These are phyloP conservation scores for Saprolegnia diclina DNA, from an alignment of 352 stramenopile species.

Conservation along the genomic window DNA sequence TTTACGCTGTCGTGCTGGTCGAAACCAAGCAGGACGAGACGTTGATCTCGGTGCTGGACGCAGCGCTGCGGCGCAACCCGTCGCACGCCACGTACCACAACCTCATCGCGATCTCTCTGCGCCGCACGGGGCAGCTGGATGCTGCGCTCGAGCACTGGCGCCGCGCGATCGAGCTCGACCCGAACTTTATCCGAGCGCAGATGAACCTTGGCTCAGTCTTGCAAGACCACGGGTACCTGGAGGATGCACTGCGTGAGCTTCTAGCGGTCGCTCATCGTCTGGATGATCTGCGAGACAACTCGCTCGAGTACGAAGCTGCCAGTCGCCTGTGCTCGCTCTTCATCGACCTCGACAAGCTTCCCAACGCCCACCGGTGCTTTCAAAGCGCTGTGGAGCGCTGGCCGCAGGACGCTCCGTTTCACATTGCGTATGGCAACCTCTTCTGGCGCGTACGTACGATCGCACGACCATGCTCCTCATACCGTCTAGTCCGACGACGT, in stretches of 20 bases:
- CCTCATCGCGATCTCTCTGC: slow-evolving; percentile 48
- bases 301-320: slow-evolving; percentile 35
- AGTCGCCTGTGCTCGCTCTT: slow-evolving; percentile 51
- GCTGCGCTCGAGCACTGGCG: slow-evolving; percentile 50
- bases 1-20: slow-evolving; percentile 44
- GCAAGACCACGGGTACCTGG: slow-evolving; percentile 44
- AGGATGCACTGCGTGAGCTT: slow-evolving; percentile 52
- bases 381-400: slow-evolving; percentile 43
- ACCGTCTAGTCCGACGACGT: neutral
- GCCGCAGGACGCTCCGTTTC: slow-evolving; percentile 48
- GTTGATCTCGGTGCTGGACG: slow-evolving; percentile 37
- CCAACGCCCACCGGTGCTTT: slow-evolving; percentile 49
- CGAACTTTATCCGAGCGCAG: slow-evolving; percentile 38
- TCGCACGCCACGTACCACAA: slow-evolving; percentile 48
- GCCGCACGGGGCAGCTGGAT: slow-evolving; percentile 33
- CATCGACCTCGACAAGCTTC: slow-evolving; percentile 41
- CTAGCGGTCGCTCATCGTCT: slow-evolving; percentile 36
- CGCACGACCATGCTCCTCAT: neutral
- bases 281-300: slow-evolving; percentile 17
- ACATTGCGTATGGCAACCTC: slow-evolving; percentile 55
- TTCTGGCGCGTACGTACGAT: slow-evolving; percentile 12
- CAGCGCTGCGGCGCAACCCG: slow-evolving; percentile 41
- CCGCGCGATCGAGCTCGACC: slow-evolving; percentile 44
- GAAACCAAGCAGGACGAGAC: slow-evolving; percentile 36
- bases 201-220: slow-evolving; percentile 51